Percentiles rank a stretch among this genome's conserved stretches.
These are phyloP conservation scores for Xylariales sp. DNA, from an alignment of 2,329 filamentous ascomycete species.

Conservation along the genomic window DNA sequence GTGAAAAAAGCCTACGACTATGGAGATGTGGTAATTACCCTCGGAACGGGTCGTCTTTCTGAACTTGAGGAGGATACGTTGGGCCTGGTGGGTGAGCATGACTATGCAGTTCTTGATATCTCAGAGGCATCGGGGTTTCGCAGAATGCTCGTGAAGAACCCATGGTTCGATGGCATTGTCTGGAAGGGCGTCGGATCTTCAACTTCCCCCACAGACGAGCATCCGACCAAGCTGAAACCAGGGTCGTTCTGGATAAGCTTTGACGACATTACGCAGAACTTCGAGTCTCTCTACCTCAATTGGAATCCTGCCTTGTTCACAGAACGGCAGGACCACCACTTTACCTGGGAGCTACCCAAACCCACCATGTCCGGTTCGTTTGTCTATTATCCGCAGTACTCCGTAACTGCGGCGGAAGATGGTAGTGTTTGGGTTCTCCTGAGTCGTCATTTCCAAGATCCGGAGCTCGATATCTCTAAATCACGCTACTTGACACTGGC, in stretches of 20 bases:
- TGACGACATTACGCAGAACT: conserved; percentile 83
- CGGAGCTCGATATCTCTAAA: conserved; percentile 53
- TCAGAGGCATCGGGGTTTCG: conserved; percentile 56
- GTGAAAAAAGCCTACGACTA: conserved; percentile 70
- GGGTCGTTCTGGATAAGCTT: conserved; percentile 95
- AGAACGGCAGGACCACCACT: conserved; percentile 83
- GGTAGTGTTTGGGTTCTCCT: conserved; percentile 79
- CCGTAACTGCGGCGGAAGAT: conserved; percentile 53
- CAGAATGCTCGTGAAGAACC: conserved; percentile 85
- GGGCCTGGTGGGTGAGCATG: conserved; percentile 84
- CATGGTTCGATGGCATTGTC: conserved; percentile 80
- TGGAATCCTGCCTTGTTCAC: conserved; percentile 89
- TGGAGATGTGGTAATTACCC: conserved; percentile 80
- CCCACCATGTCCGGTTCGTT: conserved; percentile 49
- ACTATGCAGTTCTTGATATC: conserved; percentile 87
- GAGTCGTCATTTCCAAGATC: conserved; percentile 77
- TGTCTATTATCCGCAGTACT: conserved; percentile 67
- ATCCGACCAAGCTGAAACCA: conserved; percentile 37
- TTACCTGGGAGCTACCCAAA: conserved; percentile 66
- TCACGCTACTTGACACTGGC: conserved; percentile 31
- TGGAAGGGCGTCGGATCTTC: conserved; percentile 56
- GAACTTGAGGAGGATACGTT: conserved; percentile 71
- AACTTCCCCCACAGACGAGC: conserved; percentile 12
- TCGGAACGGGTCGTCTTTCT: conserved; percentile 83
- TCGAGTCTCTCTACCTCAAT: conserved; percentile 94